Base-by-base conservation (phyloP, 1,284 basidiomycete species). In the Veloporphyrellus conicus region DNA sequence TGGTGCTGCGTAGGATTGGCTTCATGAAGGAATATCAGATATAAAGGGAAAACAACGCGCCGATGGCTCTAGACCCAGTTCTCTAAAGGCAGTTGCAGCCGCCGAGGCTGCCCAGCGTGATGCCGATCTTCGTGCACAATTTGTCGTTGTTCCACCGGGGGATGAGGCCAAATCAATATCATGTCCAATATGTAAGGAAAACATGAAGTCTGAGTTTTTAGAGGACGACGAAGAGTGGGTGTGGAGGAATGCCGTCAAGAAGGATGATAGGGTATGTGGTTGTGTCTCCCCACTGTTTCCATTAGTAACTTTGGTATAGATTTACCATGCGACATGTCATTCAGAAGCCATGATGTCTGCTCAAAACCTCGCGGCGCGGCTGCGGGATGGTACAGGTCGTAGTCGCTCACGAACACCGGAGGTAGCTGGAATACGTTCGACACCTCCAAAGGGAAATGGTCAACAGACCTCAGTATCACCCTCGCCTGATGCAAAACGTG, bases 201-300 rank as follows among this genome's bases (percentile, higher is more conserved):
- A 69, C 46, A 79, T 99, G 69, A 91, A 92, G 73, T 83, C 86
- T 55, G 95, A 98, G 70, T 98, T 92, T 69, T 73, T 85, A 49
- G 93, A 99, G 64, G 94, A 97, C 47, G 93, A 96, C 54, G 96
- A 99, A 71, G 96, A 98, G 58, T 99, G 95, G 94, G 87, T 98
- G 16, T 99, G 93, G 92, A 80, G 79, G 60, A 97, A 99, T 64
- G 93, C 94, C 0, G 74, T 93, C 20, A 79, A 78, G 64, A 84
- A 86, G 48, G 88, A 93, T 53, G 87, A 87, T 47, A 79, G 78
- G 72, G 91, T 92, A 68, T 53, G 87, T 73, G 35, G 38, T 41
- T 36, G 16, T 3, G 27, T 37, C 49, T 41, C 49, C 52, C 12
- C 9, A 18, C 33, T 28, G 9, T 23, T 29, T 39, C 14, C 29